Conservation (phyloP, 768 basidiomycete species). For the Xerocomellus dryophilus region DNA sequence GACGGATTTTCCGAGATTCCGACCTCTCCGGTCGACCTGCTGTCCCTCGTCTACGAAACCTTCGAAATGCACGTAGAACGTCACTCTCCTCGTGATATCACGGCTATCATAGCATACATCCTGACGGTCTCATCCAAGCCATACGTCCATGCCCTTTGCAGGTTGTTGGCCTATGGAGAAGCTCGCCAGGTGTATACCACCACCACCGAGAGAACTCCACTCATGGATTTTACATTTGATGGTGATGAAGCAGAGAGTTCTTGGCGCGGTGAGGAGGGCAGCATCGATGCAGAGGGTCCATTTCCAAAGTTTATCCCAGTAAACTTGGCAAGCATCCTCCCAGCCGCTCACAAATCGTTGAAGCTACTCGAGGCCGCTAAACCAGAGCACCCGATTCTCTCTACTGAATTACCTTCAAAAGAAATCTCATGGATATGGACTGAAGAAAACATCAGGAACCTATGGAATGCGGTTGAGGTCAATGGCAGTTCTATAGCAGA, state of each 20-base stretch:
- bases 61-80: conserved; percentile 53
- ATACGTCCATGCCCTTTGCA: conserved; percentile 57
- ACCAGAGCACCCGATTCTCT: conserved; percentile 63
- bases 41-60: conserved; percentile 60
- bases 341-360: conserved; percentile 67
- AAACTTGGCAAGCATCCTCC: conserved; percentile 49
- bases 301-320: conserved; percentile 66
- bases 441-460: conserved; percentile 9
- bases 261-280: conserved; percentile 40
- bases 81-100: conserved; percentile 46
- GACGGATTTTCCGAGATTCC: conserved; percentile 44
- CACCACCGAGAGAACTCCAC: conserved; percentile 12
- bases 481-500: not conserved
- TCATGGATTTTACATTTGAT: conserved; percentile 20
- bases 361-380: conserved; percentile 60
- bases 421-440: conserved; percentile 52
- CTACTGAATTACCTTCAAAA: conserved; percentile 23
- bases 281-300: conserved; percentile 36
- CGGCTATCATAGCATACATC: conserved; percentile 63
- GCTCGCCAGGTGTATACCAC: conserved; percentile 28
- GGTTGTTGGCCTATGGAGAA: conserved; percentile 52
- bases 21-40: conserved; percentile 45
- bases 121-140: conserved; percentile 60
- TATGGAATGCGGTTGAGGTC: conserved; percentile 7
- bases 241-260: conserved; percentile 38